phyloP scores from a whole-genome alignment of 2,329 filamentous ascomycete genomes.

The Cercospora sojina region DNA sequence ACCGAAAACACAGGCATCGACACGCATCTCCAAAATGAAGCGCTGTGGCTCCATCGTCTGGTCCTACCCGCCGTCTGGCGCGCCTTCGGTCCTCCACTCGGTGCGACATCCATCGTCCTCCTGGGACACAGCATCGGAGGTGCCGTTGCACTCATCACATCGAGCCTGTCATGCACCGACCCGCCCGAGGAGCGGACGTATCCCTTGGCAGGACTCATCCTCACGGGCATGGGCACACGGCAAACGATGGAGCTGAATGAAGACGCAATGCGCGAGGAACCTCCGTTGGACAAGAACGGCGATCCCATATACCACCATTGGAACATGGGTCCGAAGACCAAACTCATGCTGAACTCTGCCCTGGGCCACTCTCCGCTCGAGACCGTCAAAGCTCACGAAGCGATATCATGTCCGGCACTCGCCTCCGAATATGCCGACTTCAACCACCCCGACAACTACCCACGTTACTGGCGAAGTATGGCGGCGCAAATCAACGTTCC shows the following conservation, averaged over 20 bases:
- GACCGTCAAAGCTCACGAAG: constrained; percentile 17
- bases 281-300: constrained; percentile 12
- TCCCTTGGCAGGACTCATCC: constrained; percentile 13
- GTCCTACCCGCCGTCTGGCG: constrained; percentile 16
- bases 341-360: constrained; percentile 18
- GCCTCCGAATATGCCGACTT: constrained; percentile 15
- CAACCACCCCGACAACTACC: constrained; percentile 14
- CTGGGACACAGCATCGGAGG: constrained; percentile 13
- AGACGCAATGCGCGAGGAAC: constrained; percentile 3
- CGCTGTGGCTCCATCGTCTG: constrained; percentile 17
- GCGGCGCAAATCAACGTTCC: constrained; percentile 19
- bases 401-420: constrained; percentile 16
- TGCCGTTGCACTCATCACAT: constrained; percentile 12
- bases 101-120: constrained; percentile 15
- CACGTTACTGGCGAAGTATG: constrained; percentile 13
- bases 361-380: constrained; percentile 14
- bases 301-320: constrained; percentile 15
- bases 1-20: constrained; percentile 14
- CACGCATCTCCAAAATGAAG: constrained; percentile 17
- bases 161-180: constrained; percentile 8
- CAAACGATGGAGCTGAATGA: constrained; percentile 13
- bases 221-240: constrained; percentile 15
- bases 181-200: constrained; percentile 7
- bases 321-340: constrained; percentile 17
- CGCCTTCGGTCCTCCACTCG: constrained; percentile 13